These are phyloP conservation scores for Corrigiola litoralis DNA, from an alignment of 179 eudicot species.

Conservation along the genomic window DNA sequence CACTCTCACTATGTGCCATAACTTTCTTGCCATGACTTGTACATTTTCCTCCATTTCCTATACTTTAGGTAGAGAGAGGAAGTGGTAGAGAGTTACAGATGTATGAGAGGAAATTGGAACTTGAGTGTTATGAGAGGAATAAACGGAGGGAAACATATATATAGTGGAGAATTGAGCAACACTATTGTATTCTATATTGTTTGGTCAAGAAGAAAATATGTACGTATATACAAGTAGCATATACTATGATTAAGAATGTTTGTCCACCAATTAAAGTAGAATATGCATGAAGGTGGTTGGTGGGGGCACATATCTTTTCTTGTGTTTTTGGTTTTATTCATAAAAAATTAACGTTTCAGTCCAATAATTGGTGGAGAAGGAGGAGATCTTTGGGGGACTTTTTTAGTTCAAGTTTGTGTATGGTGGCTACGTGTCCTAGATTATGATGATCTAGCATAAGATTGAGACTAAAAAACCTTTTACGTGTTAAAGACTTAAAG, in stretches of 20 bases:
- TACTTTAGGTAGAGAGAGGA: not conserved
- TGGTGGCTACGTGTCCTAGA: conserved; percentile 21
- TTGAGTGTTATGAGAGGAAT: conserved; percentile 2
- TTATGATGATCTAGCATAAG: not conserved
- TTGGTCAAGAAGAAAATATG: not conserved
- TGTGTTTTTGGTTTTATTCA: not conserved
- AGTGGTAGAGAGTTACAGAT: not conserved
- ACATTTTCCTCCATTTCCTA: conserved; percentile 28
- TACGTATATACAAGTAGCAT: not conserved
- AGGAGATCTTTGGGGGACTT: not conserved
- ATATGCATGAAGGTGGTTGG: conserved; percentile 16
- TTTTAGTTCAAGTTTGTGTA: conserved; percentile 13
- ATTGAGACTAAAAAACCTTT: not conserved
- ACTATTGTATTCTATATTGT: not conserved
- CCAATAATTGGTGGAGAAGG: conserved; percentile 27
- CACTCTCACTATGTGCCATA: conserved; percentile 42
- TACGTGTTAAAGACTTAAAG: conserved; percentile 27
- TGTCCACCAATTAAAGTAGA: not conserved
- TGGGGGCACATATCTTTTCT: conserved; percentile 20
- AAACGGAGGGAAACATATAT: conserved; percentile 6
- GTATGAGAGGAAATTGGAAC: not conserved
- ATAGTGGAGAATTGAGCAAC: conserved; percentile 12
- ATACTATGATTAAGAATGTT: not conserved
- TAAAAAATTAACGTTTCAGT: conserved; percentile 9
- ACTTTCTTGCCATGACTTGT: conserved; percentile 32